Evolutionary conservation across 495 filamentous ascomycete genomes (phyloP).

Genomic region (Neurospora sp.): DNA sequence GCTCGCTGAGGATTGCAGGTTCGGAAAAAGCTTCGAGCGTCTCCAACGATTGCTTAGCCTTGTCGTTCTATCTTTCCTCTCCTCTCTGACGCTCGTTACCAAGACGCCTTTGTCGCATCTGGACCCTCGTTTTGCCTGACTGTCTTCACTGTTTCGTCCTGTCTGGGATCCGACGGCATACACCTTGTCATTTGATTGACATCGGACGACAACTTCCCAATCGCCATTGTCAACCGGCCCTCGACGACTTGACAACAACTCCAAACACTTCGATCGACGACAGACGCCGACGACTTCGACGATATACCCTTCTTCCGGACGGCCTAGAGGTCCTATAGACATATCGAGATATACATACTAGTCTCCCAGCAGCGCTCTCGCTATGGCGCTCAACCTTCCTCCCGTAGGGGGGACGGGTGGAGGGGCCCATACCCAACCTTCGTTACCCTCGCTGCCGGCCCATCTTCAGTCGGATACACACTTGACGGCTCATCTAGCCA

Average conservation of each 20-base stretch:
- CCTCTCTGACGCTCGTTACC: constrained; percentile 18
- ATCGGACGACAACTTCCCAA: not conserved
- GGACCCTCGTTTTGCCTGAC: constrained; percentile 21
- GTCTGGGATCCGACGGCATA: not conserved
- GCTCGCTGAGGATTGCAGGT: constrained; percentile 6
- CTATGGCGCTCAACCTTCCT: constrained; percentile 37
- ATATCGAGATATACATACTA: not conserved
- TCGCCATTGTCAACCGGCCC: not conserved
- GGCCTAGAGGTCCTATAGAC: not conserved
- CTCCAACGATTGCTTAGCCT: constrained; percentile 1
- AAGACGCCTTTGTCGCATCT: constrained; percentile 15
- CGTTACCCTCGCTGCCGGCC: constrained; percentile 74
- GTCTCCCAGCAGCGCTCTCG: constrained; percentile 11
- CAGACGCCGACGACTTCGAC: not conserved
- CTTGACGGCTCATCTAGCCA: constrained; percentile 89
- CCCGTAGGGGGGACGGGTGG: constrained; percentile 33
- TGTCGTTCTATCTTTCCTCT: constrained; percentile 3
- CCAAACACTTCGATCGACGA: not conserved
- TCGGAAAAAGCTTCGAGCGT: constrained; percentile 5
- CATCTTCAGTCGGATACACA: constrained; percentile 96
- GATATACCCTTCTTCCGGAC: not conserved
- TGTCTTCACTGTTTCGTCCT: not conserved
- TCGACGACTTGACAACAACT: not conserved
- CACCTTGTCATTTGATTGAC: not conserved
- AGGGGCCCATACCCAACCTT: constrained; percentile 77